phyloP scores from a whole-genome alignment of 1,139 yeast species.

The Hansenula anomala region DNA sequence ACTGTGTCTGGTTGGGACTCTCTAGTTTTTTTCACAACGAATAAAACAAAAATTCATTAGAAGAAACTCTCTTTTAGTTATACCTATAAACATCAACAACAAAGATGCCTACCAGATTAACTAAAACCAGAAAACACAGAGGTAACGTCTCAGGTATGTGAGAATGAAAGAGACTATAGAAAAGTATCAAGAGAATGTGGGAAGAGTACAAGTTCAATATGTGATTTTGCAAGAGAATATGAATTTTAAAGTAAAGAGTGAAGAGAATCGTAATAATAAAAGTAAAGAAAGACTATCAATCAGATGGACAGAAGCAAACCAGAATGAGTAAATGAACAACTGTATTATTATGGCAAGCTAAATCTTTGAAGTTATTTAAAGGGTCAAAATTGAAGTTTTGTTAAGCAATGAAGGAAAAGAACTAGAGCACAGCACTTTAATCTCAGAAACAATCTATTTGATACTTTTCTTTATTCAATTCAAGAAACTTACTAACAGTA shows the following conservation, averaged over 20 bases:
- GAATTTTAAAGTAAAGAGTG: background rate
- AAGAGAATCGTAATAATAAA: background rate
- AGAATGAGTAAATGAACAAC: too few relatives aligned
- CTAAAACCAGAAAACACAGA: conserved; percentile 99
- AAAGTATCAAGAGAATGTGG: too few relatives aligned
- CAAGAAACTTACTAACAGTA: conserved; percentile 17
- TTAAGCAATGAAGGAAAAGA: too few relatives aligned
- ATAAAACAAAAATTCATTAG: conserved; percentile 9
- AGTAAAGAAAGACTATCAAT: too few relatives aligned
- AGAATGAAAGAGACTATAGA: background rate
- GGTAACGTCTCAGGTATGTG: conserved; percentile 99
- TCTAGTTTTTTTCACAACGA: conserved; percentile 1
- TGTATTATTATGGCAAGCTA: too few relatives aligned
- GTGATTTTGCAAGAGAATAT: background rate
- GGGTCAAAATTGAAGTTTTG: too few relatives aligned
- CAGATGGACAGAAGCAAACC: too few relatives aligned
- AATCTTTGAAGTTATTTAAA: too few relatives aligned
- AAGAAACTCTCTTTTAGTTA: background rate
- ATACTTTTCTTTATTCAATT: too few relatives aligned
- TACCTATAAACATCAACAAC: conserved; percentile 16
- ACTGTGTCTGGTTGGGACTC: too few relatives aligned
- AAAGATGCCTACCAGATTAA: conserved; percentile 98
- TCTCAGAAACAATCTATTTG: background rate
- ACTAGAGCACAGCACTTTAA: background rate
- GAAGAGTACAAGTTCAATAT: too few relatives aligned